Conservation (phyloP, 2,329 filamentous ascomycete species). For the Aspergillus ochraceus region DNA sequence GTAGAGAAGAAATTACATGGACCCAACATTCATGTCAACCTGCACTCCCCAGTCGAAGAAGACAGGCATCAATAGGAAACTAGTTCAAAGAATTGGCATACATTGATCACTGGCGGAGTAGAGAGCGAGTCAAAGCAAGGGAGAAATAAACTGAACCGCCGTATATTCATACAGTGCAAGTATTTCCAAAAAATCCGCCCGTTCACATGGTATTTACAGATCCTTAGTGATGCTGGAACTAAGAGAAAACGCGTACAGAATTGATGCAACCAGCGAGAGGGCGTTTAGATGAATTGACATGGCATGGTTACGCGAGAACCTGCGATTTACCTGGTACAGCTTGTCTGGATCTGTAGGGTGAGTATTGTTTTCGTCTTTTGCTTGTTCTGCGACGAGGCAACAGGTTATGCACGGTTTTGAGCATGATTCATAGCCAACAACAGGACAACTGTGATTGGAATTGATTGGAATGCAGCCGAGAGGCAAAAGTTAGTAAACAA, state of each 20-base stretch:
- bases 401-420: neutral
- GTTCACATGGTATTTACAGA: neutral
- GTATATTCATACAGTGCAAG: neutral
- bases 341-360: constrained; percentile 3
- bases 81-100: no score
- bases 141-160: neutral
- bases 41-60: no score
- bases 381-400: neutral
- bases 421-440: neutral
- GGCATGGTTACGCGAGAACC: constrained; percentile 40
- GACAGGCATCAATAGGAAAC: no score
- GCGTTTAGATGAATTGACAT: constrained; percentile 48
- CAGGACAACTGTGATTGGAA: neutral
- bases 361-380: neutral
- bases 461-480: neutral
- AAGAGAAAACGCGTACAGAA: constrained; percentile 30
- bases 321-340: constrained; percentile 26
- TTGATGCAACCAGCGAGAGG: constrained; percentile 34
- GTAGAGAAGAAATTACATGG: no score
- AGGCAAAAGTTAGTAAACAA: neutral
- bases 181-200: neutral
- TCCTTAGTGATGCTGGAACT: constrained; percentile 13
- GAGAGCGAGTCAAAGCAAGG: neutral
- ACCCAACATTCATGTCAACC: no score
- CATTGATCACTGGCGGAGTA: no score